Evolutionary conservation across 352 stramenopile species (phyloP), one percentile per base, ranked within the genome.

Genomic region (Saprolegnia diclina): DNA sequence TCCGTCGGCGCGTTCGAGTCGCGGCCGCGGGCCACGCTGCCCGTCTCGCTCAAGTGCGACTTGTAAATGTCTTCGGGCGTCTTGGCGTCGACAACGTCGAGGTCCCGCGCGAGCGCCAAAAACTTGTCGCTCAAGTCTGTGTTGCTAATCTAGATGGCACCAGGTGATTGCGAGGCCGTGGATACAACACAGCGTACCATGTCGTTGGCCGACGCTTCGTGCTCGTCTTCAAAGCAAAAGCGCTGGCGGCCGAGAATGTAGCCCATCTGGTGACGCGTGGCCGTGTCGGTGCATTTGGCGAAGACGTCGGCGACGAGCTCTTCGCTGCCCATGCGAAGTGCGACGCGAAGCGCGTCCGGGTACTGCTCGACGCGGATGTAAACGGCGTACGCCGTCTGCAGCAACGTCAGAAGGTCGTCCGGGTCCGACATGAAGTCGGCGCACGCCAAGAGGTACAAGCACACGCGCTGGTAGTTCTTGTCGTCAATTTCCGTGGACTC

Each of bases 1-100:
- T 99, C 96, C 5, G 98, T 88, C 19, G 85, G 82, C 3, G 82
- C 72, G 37, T 84, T 78, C 1, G 82, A 85, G 67, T 95, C 84
- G 26, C 84, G 82, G 46, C 76, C 78, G 29, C 83, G 82, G 14
- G 82, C 78, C n/a, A 94, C 75, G 65, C 79, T 89, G 74, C 91
- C 79, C 14, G 95, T 98, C 78, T 99, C 97, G 18, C 95, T 97
- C 67, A 99, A 78, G 79, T 99, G 97, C 72, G 91, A 98, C 81
- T 99, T 99, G 92, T 99, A 99, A 77, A 99, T 99, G 74, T 99
- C 97, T 79, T 98, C 88, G 0, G 90, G 91, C 13, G 95, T 98
- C 78, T 99, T 98, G 13, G 96, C 79, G 71, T 99, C 96, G 73
- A 98, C 82, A 5, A 99, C 95, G 67, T 98, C 95, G 38, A 99